These are phyloP conservation scores for Penicillium vulpinum DNA, from an alignment of 2,329 filamentous ascomycete genomes.

Conservation along the genomic window DNA sequence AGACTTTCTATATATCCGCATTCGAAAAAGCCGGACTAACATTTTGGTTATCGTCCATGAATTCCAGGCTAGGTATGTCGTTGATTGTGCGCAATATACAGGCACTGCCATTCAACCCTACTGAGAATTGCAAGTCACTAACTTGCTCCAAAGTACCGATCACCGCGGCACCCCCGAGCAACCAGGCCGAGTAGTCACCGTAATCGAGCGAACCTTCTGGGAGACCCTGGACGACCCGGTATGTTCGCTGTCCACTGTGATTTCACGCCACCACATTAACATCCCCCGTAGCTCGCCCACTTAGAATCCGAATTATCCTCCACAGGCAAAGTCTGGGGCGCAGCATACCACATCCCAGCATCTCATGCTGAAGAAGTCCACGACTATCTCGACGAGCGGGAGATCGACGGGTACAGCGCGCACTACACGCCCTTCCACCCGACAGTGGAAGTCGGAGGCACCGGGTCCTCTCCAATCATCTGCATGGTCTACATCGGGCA, in stretches of 20 bases:
- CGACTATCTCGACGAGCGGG: constrained; percentile 88
- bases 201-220: constrained; percentile 85
- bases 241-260: constrained; percentile 14
- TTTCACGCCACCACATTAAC: background rate
- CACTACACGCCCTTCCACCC: constrained; percentile 80
- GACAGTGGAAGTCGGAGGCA: background rate
- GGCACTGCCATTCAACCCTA: background rate
- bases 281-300: constrained; percentile 31
- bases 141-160: constrained; percentile 66
- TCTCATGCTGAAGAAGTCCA: constrained; percentile 76
- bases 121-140: background rate
- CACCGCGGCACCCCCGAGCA: constrained; percentile 86
- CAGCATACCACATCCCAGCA: constrained; percentile 80
- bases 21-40: background rate
- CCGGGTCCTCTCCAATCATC: constrained; percentile 39
- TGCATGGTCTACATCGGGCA: constrained; percentile 92
- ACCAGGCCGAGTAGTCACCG: constrained; percentile 87
- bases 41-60: background rate
- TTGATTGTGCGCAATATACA: background rate
- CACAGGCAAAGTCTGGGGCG: constrained; percentile 74
- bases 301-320: constrained; percentile 32
- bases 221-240: constrained; percentile 68
- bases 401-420: constrained; percentile 96
- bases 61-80: constrained; percentile 34
- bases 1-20: background rate